Evolutionary conservation across 106 monocot species (phyloP).

Genomic region (Acanthochlamys bracteata): DNA sequence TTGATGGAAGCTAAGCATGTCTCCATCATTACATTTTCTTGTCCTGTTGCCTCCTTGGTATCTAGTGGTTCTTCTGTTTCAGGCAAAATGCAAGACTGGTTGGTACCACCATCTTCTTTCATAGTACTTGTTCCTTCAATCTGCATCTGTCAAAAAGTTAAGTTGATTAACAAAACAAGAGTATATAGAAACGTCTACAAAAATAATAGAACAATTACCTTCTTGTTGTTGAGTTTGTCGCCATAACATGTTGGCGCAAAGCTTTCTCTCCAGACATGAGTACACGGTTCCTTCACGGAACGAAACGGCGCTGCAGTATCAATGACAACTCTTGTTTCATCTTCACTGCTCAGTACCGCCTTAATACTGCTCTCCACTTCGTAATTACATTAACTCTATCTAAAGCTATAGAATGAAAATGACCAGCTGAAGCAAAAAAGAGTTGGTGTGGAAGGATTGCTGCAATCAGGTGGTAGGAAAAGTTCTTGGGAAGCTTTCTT

Average conservation of each 20-base stretch:
- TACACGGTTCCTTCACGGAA: slow-evolving; percentile 76
- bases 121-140: slow-evolving; percentile 4
- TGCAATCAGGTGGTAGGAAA: neutral
- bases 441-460: neutral
- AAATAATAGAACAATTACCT: neutral
- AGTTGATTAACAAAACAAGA: neutral
- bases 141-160: slow-evolving; percentile 8
- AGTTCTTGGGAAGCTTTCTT: neutral
- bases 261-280: slow-evolving; percentile 54
- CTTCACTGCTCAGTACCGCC: neutral
- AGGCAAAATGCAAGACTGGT: slow-evolving; percentile 1
- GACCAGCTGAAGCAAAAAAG: neutral
- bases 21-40: slow-evolving; percentile 41
- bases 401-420: neutral
- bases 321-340: slow-evolving; percentile 35
- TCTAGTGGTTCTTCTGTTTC: slow-evolving; percentile 37
- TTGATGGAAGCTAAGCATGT: slow-evolving; percentile 30
- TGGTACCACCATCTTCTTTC: neutral
- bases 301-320: slow-evolving; percentile 59
- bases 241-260: slow-evolving; percentile 44
- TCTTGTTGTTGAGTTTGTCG: slow-evolving; percentile 33
- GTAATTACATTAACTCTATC: neutral
- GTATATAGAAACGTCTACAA: neutral
- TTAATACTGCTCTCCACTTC: slow-evolving; percentile 6
- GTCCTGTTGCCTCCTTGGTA: slow-evolving; percentile 44